Percentiles rank a stretch among this genome's conserved stretches.
Conservation (phyloP, 164 flowering plant genomes). For the Kingdonia uniflora region DNA sequence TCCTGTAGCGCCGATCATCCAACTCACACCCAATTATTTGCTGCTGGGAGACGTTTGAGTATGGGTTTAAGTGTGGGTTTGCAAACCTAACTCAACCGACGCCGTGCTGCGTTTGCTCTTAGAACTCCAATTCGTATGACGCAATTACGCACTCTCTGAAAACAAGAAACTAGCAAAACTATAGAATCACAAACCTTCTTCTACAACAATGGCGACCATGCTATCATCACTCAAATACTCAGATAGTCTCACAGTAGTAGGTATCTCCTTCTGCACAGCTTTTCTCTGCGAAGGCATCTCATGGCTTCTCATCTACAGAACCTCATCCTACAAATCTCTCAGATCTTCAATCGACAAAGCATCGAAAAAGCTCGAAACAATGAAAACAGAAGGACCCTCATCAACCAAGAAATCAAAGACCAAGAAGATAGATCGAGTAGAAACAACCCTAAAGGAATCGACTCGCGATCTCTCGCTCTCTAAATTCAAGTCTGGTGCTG, state of each 20-base stretch:
- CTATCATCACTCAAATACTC: slow-evolving; percentile 42
- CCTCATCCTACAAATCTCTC: slow-evolving; percentile 83
- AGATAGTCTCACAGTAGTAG: slow-evolving; percentile 69
- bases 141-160: too few species aligned
- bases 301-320: slow-evolving; percentile 94
- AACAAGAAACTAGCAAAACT: too few species aligned
- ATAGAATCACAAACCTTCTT: too few species aligned
- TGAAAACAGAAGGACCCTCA: slow-evolving; percentile 44
- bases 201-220: slow-evolving; percentile 30
- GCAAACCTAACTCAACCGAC: too few species aligned
- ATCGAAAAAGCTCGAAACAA: slow-evolving; percentile 82
- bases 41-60: too few species aligned
- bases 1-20: too few species aligned
- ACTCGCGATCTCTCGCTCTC: slow-evolving; percentile 82
- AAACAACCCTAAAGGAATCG: slow-evolving; percentile 76
- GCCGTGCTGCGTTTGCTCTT: too few species aligned
- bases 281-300: slow-evolving; percentile 86
- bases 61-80: too few species aligned
- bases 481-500: slow-evolving; percentile 96
- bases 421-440: slow-evolving; percentile 94
- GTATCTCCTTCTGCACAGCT: slow-evolving; percentile 77
- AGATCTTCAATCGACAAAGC: slow-evolving; percentile 90
- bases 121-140: too few species aligned
- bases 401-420: slow-evolving; percentile 48
- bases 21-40: too few species aligned